Evolutionary conservation across 176 grass and related monocot species (phyloP), one percentile per base, ranked within the genome.

Genomic region (Themeda triandra): DNA sequence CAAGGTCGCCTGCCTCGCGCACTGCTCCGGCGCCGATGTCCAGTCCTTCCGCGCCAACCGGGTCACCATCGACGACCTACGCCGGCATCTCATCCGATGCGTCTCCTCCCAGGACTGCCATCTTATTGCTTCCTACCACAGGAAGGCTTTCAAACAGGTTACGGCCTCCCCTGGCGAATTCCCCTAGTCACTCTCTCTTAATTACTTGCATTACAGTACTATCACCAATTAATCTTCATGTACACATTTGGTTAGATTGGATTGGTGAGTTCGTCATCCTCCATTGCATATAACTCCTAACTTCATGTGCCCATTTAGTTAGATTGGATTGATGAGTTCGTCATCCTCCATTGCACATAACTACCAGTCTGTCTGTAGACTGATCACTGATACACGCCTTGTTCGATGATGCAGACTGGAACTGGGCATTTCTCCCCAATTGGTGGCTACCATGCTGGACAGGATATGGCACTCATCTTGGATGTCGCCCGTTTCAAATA

Each of bases 401-500:
- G 2, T 30, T 7, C 15, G n/a, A 33, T 42, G 54, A 9, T 82
- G 75, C 89, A 95, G 96, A 98, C 96, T 79, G 96, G 96, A 35
- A 92, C 83, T 24, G 96, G 96, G 28, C 96, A 98, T 89, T 98
- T 98, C 85, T 95, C 96, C 23, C 96, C 96, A 29, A 92, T 98
- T 10, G 93, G 96, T 62, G 96, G 96, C 31, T 98, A 95, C 45
- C 92, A 98, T 54, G 89, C 88, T 3, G 91, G 71, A 13, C 83
- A 90, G 37, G 96, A 99, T 76, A 99, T 94, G 96, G 93, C 66
- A 5, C 91, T 99, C 42, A 92, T 99, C 89, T 80, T 99, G 69
- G 96, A 99, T 85, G 93, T 96, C 4, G 96, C 96, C 4, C 96
- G 96, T 48, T 99, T 99, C 77, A 99, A 99, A 42, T 99, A 99